A percentile compares a stretch with the other conserved stretches of the same genome.
Evolutionary conservation across 2,329 filamentous ascomycete species (phyloP).

Genomic region (Didymellaceae sp.): DNA sequence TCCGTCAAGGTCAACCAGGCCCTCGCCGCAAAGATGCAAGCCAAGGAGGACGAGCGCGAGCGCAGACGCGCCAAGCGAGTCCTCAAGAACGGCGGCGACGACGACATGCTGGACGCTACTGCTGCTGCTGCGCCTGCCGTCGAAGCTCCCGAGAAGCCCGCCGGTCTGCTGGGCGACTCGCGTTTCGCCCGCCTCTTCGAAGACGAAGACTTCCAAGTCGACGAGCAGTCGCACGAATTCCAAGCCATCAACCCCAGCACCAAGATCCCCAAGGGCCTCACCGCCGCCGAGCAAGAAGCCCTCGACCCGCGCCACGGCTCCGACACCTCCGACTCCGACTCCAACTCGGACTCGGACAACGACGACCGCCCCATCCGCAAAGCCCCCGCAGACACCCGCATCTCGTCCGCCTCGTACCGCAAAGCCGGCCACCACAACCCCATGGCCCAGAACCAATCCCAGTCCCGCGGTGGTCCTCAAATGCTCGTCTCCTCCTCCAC

Average conservation of each 20-base stretch:
- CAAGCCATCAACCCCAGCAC: conserved; percentile 88
- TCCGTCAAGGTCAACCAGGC: conserved; percentile 86
- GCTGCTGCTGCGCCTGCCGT: conserved; percentile 26
- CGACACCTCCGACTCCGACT: conserved; percentile 33
- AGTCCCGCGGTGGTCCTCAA: conserved; percentile 27
- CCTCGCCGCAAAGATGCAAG: conserved; percentile 68
- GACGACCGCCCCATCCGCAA: conserved; percentile 32
- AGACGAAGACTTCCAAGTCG: conserved; percentile 89
- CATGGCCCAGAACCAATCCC: conserved; percentile 36
- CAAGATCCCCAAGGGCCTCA: conserved; percentile 60
- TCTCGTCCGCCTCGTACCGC: conserved; percentile 70
- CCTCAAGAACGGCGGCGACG: conserved; percentile 66
- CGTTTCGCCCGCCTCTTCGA: conserved; percentile 91
- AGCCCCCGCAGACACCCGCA: conserved; percentile 51
- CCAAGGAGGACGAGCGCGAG: conserved; percentile 72
- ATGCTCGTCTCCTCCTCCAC: conserved; percentile 64
- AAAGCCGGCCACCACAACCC: conserved; percentile 59
- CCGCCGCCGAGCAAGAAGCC: conserved; percentile 66
- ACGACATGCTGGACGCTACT: conserved; percentile 45
- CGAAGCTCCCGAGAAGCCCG: conserved; percentile 50
- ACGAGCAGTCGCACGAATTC: conserved; percentile 89
- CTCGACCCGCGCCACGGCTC: conserved; percentile 52
- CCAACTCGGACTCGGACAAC: conserved; percentile 34
- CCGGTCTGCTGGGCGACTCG: conserved; percentile 73
- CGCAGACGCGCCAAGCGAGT: conserved; percentile 54